Conservation (phyloP, 192 early-diverging fungal genomes). For the Linnemannia zychae region DNA sequence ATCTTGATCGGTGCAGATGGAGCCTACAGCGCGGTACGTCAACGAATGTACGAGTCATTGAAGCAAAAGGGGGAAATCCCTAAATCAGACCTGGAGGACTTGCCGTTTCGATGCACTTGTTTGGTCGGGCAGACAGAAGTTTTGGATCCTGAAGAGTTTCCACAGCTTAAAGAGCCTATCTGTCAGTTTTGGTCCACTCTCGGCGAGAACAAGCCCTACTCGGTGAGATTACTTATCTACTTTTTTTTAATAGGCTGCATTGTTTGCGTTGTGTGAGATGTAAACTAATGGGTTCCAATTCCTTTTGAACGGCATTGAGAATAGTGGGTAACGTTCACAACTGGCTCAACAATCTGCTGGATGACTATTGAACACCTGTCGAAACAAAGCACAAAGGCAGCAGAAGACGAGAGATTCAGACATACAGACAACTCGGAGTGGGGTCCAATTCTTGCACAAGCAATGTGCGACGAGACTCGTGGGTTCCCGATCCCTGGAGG, state of each 20-base stretch:
- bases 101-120: conserved; percentile 11
- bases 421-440: conserved; percentile 16
- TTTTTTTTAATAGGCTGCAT: no score
- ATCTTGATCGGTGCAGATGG: conserved; percentile 54
- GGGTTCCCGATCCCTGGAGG: conserved; percentile 11
- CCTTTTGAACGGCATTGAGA: background rate
- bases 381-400: background rate
- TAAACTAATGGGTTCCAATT: background rate
- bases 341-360: conserved; percentile 11
- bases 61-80: background rate
- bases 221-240: background rate
- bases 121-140: conserved; percentile 18
- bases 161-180: background rate
- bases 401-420: background rate
- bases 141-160: conserved; percentile 9
- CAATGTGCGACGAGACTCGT: background rate
- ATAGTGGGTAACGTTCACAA: conserved; percentile 29
- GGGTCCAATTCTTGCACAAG: conserved; percentile 12
- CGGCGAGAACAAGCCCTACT: conserved; percentile 21
- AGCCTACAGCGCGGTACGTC: conserved; percentile 31
- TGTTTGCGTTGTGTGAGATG: no score
- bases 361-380: conserved; percentile 10
- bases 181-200: conserved; percentile 4
- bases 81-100: background rate
- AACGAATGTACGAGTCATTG: conserved; percentile 11